A percentile compares a stretch with the other conserved stretches of the same genome.
phyloP scores from a whole-genome alignment of 2,329 filamentous ascomycete genomes.

The Proliferodiscus dingleyae region DNA sequence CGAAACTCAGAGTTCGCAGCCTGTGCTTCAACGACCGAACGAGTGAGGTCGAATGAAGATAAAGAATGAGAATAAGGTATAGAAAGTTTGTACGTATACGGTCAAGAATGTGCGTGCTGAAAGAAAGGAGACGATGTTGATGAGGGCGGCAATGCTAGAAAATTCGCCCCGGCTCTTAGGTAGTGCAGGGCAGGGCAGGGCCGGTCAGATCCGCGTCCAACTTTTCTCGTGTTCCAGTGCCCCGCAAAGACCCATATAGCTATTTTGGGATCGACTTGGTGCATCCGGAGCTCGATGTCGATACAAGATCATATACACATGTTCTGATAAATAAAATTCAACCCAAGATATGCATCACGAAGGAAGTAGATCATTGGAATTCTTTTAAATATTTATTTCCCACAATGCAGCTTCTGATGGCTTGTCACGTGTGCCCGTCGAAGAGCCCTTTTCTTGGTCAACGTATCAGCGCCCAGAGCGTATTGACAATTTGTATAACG shows the following conservation, averaged over 20 bases:
- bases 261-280: background rate
- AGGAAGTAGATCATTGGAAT: too few relatives aligned
- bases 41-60: conserved; percentile 21
- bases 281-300: too few relatives aligned
- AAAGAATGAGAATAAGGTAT: conserved; percentile 8
- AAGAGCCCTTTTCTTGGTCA: too few relatives aligned
- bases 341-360: too few relatives aligned
- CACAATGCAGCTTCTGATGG: too few relatives aligned
- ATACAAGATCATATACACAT: too few relatives aligned
- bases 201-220: background rate
- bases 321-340: too few relatives aligned
- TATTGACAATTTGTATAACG: too few relatives aligned
- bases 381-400: too few relatives aligned
- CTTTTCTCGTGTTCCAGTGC: background rate
- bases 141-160: background rate
- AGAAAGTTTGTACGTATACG: background rate
- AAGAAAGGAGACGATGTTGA: background rate
- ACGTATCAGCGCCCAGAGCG: too few relatives aligned
- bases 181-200: background rate
- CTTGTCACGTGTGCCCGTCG: too few relatives aligned
- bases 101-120: background rate
- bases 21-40: conserved; percentile 18
- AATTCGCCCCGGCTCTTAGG: background rate
- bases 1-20: background rate
- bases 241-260: background rate